Percentiles rank a stretch among this genome's conserved stretches.
Evolutionary conservation across 176 grass and related monocot genomes (phyloP).

Genomic region (Thinopyrum elongatum): DNA sequence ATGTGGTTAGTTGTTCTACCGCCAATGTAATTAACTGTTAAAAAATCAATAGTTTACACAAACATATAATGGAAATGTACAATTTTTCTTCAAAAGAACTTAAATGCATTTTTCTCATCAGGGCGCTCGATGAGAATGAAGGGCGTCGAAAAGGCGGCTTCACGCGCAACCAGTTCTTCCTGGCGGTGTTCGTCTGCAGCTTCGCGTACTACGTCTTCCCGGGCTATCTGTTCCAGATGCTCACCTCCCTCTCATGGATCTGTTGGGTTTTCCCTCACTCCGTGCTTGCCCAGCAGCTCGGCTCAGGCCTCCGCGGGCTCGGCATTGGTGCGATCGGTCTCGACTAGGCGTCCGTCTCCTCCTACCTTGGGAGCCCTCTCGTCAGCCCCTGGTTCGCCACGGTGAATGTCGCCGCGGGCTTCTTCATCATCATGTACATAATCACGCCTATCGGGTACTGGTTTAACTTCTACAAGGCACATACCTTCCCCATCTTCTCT

Average conservation of each 20-base stretch:
- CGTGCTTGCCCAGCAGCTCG: slow-evolving; percentile 77
- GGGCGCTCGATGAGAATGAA: slow-evolving; percentile 2
- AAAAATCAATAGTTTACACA: no score
- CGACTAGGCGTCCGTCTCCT: slow-evolving; percentile 76
- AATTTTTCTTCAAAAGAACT: neutral
- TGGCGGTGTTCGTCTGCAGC: slow-evolving; percentile 29
- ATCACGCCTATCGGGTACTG: slow-evolving; percentile 70
- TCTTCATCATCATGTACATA: slow-evolving; percentile 71
- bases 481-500: slow-evolving; percentile 84
- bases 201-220: slow-evolving; percentile 86
- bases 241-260: slow-evolving; percentile 91
- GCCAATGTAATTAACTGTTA: no score
- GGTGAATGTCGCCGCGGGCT: slow-evolving; percentile 72
- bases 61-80: no score
- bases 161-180: neutral
- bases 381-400: slow-evolving; percentile 97
- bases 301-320: slow-evolving; percentile 71
- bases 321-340: slow-evolving; percentile 70
- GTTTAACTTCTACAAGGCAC: slow-evolving; percentile 69
- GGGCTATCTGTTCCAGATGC: slow-evolving; percentile 89
- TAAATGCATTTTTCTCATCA: neutral
- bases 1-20: no score
- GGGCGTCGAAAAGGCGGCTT: neutral
- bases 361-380: slow-evolving; percentile 83
- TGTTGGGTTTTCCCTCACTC: slow-evolving; percentile 78